Conservation (phyloP, 1,284 basidiomycete genomes). For the Ganoderma lucidum region DNA sequence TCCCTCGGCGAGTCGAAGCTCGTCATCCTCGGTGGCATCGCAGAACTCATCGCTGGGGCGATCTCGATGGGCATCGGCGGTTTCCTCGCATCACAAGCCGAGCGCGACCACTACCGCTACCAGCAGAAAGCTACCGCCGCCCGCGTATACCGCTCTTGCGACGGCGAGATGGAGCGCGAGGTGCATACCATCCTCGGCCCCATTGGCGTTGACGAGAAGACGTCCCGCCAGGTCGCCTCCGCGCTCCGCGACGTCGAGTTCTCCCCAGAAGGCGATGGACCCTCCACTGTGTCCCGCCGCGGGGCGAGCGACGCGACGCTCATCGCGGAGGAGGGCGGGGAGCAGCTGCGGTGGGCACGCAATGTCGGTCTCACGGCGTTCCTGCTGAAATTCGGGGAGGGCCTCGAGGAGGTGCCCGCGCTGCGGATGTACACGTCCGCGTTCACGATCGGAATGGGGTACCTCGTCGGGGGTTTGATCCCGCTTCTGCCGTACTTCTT, state of each 20-base stretch:
- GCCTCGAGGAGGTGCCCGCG: slow-evolving; percentile 76
- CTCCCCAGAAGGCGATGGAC: slow-evolving; percentile 40
- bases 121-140: slow-evolving; percentile 76
- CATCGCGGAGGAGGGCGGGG: slow-evolving; percentile 47
- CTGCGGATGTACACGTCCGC: slow-evolving; percentile 78
- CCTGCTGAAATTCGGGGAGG: slow-evolving; percentile 92
- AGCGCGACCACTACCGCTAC: slow-evolving; percentile 94
- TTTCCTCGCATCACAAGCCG: slow-evolving; percentile 95
- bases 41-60: slow-evolving; percentile 94
- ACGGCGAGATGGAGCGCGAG: slow-evolving; percentile 96
- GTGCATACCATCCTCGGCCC: slow-evolving; percentile 89
- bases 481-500: slow-evolving; percentile 94
- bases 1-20: slow-evolving; percentile 88
- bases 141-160: slow-evolving; percentile 89
- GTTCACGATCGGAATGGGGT: slow-evolving; percentile 90
- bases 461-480: slow-evolving; percentile 88
- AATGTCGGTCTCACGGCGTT: slow-evolving; percentile 90
- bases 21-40: slow-evolving; percentile 91
- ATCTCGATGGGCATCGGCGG: slow-evolving; percentile 98
- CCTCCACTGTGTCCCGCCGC: slow-evolving; percentile 30
- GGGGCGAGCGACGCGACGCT: slow-evolving; percentile 49
- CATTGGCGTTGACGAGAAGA: slow-evolving; percentile 86
- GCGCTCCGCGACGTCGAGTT: slow-evolving; percentile 76
- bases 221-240: slow-evolving; percentile 83
- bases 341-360: slow-evolving; percentile 64